Percentiles rank a stretch among this genome's conserved stretches.
phyloP scores from a whole-genome alignment of 306 rosid genomes.

The Quercus aquifolioides region DNA sequence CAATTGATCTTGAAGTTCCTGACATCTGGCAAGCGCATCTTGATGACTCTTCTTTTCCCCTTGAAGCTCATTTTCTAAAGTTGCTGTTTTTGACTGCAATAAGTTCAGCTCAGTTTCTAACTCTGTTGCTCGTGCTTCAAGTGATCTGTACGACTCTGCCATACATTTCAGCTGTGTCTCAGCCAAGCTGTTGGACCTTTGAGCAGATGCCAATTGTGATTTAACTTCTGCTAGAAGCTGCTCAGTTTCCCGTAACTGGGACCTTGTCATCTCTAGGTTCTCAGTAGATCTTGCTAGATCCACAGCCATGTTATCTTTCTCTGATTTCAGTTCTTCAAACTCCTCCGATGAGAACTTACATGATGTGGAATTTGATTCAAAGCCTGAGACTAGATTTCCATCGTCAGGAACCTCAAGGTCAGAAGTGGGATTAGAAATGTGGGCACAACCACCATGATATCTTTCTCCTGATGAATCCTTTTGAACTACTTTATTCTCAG shows the following conservation, averaged over 20 bases:
- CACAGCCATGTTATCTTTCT: constrained; percentile 54
- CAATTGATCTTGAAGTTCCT: constrained; percentile 73
- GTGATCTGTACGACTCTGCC: constrained; percentile 95
- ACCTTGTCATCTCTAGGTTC: constrained; percentile 67
- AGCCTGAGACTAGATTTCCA: constrained; percentile 63
- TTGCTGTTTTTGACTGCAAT: constrained; percentile 53
- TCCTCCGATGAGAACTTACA: constrained; percentile 53
- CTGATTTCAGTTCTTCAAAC: constrained; percentile 65
- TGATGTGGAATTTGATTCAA: constrained; percentile 32
- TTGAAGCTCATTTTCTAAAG: constrained; percentile 68
- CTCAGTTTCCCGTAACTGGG: constrained; percentile 78
- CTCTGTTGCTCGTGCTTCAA: constrained; percentile 73
- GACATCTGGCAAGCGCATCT: constrained; percentile 59
- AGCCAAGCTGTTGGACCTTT: constrained; percentile 74
- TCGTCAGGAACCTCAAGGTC: constrained; percentile 84
- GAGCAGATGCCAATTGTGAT: constrained; percentile 72
- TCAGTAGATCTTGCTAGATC: constrained; percentile 66
- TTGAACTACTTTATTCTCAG: constrained; percentile 67
- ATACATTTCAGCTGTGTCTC: constrained; percentile 98
- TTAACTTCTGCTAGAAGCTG: constrained; percentile 80
- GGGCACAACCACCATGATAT: constrained; percentile 59
- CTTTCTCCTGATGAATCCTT: constrained; percentile 54
- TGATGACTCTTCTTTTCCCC: constrained; percentile 74
- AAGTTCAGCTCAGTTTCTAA: constrained; percentile 67
- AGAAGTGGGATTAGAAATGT: constrained; percentile 49